phyloP scores from a whole-genome alignment of 306 rosid species.

The Prunus salicina region DNA sequence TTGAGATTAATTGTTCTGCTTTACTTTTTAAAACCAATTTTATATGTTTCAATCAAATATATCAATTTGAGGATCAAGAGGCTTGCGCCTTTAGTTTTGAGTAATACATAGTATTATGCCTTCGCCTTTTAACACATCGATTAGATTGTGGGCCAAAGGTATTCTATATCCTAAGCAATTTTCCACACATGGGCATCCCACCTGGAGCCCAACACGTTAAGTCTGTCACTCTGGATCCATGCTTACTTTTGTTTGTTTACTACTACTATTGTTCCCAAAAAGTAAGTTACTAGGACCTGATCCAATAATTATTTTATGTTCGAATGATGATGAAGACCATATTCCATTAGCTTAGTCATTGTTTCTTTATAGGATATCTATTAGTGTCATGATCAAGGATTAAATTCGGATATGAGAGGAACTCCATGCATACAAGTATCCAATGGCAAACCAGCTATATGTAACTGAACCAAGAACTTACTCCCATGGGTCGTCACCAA shows the following conservation, averaged over 20 bases:
- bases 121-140: background rate
- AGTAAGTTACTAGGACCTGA: too few species aligned
- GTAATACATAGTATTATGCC: background rate
- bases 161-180: background rate
- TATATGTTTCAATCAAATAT: too few species aligned
- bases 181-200: background rate
- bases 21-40: too few species aligned
- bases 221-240: background rate
- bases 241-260: background rate
- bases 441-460: background rate
- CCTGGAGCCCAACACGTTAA: background rate
- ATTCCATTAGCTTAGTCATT: background rate
- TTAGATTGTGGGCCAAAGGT: background rate
- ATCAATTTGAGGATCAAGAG: too few species aligned
- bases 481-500: constrained; percentile 98
- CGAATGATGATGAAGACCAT: background rate
- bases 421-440: background rate
- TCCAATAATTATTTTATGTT: too few species aligned
- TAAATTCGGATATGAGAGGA: background rate
- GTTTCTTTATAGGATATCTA: background rate
- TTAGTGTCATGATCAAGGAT: background rate
- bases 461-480: constrained; percentile 42
- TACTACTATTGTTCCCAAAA: background rate
- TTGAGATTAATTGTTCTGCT: too few species aligned
- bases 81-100: background rate